Base-by-base conservation (phyloP, 2,329 filamentous ascomycete species). In the Boeremia exigua region DNA sequence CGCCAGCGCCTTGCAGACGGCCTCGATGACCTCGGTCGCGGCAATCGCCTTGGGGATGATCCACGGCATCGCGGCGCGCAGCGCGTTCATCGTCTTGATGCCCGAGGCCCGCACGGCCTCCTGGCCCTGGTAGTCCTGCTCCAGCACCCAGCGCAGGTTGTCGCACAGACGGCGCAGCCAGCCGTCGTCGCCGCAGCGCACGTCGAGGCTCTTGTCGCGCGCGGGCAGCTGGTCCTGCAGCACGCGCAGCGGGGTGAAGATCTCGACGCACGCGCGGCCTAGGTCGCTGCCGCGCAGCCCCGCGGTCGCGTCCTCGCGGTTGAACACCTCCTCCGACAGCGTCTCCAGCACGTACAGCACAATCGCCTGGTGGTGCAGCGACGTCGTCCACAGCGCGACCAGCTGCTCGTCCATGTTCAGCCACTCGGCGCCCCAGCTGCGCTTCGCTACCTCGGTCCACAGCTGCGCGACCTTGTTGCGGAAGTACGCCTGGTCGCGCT, bases 401-500 rank as follows among this genome's bases (percentile, higher is more conserved):
- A 99, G 83, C 70, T 90, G 83, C 60, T 87, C 79, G 74, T 99
- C 96, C 94, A 99, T 96, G 71, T 96, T 88, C 80, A 90, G 87
- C 95, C 96, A 99, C 59, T 95, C 90, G 29, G 86, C 82, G n/a
- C 84, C 91, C 95, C 95, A 99, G 71, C 87, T 90, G 67, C 94
- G 86, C 80, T 98, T 98, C 36, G 93, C 92, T 48, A 96, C 82
- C 75, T 98, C 95, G 7, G 93, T 91, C 95, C 95, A 99, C 59
- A 99, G 79, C 77, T 96, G 90, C 27, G 91, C 92, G 30, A 95
- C 88, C 79, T 99, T 99, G 81, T 96, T 98, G 65, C 94, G 85
- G 62, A 97, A 80, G 73, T 93, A 99, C 29, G 84, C 76, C 2
- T 92, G 91, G 71, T 98, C 94, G 17, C 87, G 83, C 40, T 84